phyloP scores from a whole-genome alignment of 257 asterid species.

The Solanum arcanum region DNA sequence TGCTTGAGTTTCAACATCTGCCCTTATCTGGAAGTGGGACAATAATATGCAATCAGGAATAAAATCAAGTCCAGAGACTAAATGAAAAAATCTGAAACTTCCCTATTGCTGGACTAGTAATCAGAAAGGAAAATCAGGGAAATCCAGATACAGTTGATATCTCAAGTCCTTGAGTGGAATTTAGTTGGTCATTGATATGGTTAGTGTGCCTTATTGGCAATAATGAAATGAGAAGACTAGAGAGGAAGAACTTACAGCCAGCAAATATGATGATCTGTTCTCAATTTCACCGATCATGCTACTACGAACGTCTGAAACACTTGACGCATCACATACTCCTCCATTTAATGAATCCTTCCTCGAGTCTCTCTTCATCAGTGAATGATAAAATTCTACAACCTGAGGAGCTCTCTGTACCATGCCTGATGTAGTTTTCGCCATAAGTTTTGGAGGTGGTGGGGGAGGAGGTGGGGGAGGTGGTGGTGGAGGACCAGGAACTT shows the following conservation, averaged over 20 bases:
- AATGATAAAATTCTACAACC: constrained; percentile 85
- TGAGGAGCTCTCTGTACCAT: constrained; percentile 79
- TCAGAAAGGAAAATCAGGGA: background rate
- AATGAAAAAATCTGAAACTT: background rate
- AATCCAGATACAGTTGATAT: background rate
- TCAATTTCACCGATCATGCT: constrained; percentile 92
- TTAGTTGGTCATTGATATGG: background rate
- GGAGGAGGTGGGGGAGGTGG: constrained; percentile 59
- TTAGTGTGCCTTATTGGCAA: background rate
- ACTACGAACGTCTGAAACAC: constrained; percentile 70
- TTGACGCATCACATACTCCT: constrained; percentile 48
- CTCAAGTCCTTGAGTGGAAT: background rate
- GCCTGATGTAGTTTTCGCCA: constrained; percentile 29
- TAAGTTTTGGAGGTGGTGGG: constrained; percentile 50
- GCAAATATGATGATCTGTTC: constrained; percentile 77
- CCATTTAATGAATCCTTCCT: constrained; percentile 70
- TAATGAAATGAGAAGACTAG: background rate
- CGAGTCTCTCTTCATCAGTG: constrained; percentile 86
- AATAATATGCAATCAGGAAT: background rate
- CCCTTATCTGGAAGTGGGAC: constrained; percentile 48
- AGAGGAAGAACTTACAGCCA: constrained; percentile 50
- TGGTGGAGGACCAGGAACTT: constrained; percentile 5
- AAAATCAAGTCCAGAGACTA: background rate
- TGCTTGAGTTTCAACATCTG: constrained; percentile 90
- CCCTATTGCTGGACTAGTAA: background rate